These are phyloP conservation scores for Sporisorium sorghi DNA, from an alignment of 1,284 basidiomycete species.

Conservation along the genomic window DNA sequence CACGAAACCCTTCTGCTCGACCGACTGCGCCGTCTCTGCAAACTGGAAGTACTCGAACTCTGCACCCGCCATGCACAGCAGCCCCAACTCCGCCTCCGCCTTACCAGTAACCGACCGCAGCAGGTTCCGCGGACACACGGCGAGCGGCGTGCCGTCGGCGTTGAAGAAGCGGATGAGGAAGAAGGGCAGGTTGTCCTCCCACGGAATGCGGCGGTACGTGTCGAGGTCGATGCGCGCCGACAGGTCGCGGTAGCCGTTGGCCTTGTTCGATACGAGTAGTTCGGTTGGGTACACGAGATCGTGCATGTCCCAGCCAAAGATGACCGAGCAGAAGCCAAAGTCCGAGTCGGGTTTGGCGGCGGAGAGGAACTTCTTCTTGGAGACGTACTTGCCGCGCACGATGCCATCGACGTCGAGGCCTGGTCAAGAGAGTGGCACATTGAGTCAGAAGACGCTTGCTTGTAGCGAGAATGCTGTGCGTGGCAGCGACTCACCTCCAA, in stretches of 20 bases:
- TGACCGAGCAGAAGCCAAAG: conserved; percentile 60
- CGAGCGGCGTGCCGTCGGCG: conserved; percentile 74
- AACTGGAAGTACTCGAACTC: conserved; percentile 99
- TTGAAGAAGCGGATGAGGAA: conserved; percentile 89
- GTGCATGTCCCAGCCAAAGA: conserved; percentile 58
- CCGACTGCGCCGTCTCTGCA: conserved; percentile 80
- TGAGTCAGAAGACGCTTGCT: conserved; percentile 2
- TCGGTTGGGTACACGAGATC: conserved; percentile 77
- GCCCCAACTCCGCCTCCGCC: conserved; percentile 55
- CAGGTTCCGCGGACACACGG: conserved; percentile 86
- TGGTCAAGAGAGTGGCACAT: neutral
- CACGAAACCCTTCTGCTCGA: conserved; percentile 82
- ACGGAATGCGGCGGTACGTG: conserved; percentile 83
- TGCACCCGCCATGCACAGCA: conserved; percentile 76
- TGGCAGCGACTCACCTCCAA: conserved; percentile 73
- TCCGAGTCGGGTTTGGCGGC: conserved; percentile 80
- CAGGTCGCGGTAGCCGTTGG: conserved; percentile 91
- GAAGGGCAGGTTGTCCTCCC: conserved; percentile 91
- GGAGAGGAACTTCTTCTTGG: conserved; percentile 89
- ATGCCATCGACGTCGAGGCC: conserved; percentile 78
- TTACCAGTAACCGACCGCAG: conserved; percentile 75
- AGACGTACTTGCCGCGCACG: conserved; percentile 92
- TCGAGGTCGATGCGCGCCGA: conserved; percentile 84
- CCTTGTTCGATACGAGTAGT: conserved; percentile 86
- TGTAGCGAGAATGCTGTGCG: too few species aligned